phyloP scores from a whole-genome alignment of 441 rosid species.

The Adansonia madagascariensis region DNA sequence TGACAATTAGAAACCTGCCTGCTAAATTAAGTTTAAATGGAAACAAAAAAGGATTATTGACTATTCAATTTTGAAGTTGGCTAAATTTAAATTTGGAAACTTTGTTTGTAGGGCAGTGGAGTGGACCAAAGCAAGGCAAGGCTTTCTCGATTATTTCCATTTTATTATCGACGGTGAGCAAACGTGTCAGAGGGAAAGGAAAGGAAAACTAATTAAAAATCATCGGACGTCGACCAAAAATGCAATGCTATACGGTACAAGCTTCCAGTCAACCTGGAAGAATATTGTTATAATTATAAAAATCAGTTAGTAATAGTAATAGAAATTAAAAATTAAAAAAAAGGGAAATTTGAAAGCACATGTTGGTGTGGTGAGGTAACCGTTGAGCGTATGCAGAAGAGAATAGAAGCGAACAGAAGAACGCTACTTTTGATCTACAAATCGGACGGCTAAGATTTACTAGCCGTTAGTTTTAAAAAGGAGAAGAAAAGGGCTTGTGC shows the following conservation, averaged over 20 bases:
- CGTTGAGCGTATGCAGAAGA: conserved; percentile 39
- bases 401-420: conserved; percentile 5
- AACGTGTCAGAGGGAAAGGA: too few species aligned
- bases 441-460: conserved; percentile 64
- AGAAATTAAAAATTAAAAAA: background rate
- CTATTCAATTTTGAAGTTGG: too few species aligned
- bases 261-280: background rate
- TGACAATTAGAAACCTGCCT: background rate
- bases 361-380: conserved; percentile 38
- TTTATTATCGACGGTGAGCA: too few species aligned
- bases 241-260: background rate
- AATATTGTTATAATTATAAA: background rate
- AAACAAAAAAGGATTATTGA: background rate
- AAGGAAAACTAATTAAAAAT: too few species aligned
- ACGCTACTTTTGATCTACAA: conserved; percentile 41
- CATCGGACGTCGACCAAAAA: background rate
- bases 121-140: too few species aligned
- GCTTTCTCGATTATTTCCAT: too few species aligned
- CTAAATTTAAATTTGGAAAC: too few species aligned
- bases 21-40: background rate
- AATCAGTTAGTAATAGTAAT: background rate
- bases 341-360: conserved; percentile 39
- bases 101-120: too few species aligned
- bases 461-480: conserved; percentile 61
- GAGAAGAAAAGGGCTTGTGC: conserved; percentile 4